Base-by-base conservation (phyloP, 192 early-diverging fungal genomes). In the Phycomyces nitens region DNA sequence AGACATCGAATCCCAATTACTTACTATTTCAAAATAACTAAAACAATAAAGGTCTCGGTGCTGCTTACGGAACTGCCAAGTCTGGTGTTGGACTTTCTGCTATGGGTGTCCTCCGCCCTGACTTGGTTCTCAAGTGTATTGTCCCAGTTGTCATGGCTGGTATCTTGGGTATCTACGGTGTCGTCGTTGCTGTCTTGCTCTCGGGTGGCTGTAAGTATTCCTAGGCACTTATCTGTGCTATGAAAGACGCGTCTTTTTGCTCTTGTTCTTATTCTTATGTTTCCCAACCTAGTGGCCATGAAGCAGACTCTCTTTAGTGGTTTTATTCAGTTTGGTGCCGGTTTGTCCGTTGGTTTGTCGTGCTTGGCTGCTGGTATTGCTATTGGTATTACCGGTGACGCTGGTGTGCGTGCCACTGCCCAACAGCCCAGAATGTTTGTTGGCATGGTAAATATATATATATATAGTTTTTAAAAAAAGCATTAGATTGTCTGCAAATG, bases 91-190 rank as follows among this genome's bases (percentile, higher is more conserved):
- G 96, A 68, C 94, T 99, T 75, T 83, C 95, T 34, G 92, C 91
- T 50, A 92, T 94, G 62, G 96, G 96, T 74, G 89, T 95, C 11
- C 92, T 99, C 76, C 83, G 89, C 42, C 97, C 97, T 70, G 88
- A 94, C 38, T 84, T 98, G 22, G 87, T 91, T 65, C 88, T 92
- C 90, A 89, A 90, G 71, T 80, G 85, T 21, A 81, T 96, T 56
- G 89, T 99, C 60, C 97, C 97, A 10, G 95, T 98, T 24, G 92
- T 99, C 73, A 99, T 99, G 97, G 90, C 94, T 62, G 96, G 95
- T 87, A 99, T 99, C 73, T 88, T 99, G 78, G 94, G 89, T 29
- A 93, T 99, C 53, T 99, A 99, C 83, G 97, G 97, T 55, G 84
- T 99, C 20, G 95, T 99, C 9, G 92, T 98, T 40, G 83, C 93